These are phyloP conservation scores for Vitis rupestris DNA, from an alignment of 164 flowering plant species.

Conservation along the genomic window DNA sequence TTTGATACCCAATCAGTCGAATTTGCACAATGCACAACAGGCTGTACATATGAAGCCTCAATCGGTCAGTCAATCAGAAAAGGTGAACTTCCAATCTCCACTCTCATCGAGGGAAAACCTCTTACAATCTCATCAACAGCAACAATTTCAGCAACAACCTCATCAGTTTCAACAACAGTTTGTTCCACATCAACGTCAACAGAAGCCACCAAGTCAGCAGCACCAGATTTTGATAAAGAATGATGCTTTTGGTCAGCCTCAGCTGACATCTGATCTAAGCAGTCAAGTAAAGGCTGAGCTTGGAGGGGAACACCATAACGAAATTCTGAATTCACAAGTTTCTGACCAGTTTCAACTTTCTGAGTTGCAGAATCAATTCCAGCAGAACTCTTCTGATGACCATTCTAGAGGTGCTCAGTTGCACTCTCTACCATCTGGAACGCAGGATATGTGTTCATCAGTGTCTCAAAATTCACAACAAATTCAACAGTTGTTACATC, in stretches of 20 bases:
- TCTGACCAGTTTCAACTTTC: conserved; percentile 58
- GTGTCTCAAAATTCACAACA: conserved; percentile 48
- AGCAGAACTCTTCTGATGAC: conserved; percentile 46
- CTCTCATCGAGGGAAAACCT: conserved; percentile 36
- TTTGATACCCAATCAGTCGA: conserved; percentile 47
- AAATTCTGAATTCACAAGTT: conserved; percentile 44
- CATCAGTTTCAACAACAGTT: conserved; percentile 50
- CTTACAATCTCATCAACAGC: conserved; percentile 54
- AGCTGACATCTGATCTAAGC: conserved; percentile 43
- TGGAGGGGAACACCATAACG: conserved; percentile 45
- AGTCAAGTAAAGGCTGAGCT: conserved; percentile 54
- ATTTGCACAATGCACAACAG: conserved; percentile 44
- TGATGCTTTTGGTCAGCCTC: conserved; percentile 56
- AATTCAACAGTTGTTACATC: conserved; percentile 54
- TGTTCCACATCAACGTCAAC: conserved; percentile 47
- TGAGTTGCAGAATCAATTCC: conserved; percentile 63
- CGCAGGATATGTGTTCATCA: conserved; percentile 38
- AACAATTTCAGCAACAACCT: conserved; percentile 50
- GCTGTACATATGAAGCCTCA: conserved; percentile 44
- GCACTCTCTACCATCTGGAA: conserved; percentile 37
- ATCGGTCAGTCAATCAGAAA: conserved; percentile 46
- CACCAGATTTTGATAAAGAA: conserved; percentile 44
- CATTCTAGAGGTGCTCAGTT: conserved; percentile 34
- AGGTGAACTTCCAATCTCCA: conserved; percentile 50
- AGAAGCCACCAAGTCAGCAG: conserved; percentile 58